phyloP scores from a whole-genome alignment of 2,329 filamentous ascomycete species.

The Canariomyces notabilis region DNA sequence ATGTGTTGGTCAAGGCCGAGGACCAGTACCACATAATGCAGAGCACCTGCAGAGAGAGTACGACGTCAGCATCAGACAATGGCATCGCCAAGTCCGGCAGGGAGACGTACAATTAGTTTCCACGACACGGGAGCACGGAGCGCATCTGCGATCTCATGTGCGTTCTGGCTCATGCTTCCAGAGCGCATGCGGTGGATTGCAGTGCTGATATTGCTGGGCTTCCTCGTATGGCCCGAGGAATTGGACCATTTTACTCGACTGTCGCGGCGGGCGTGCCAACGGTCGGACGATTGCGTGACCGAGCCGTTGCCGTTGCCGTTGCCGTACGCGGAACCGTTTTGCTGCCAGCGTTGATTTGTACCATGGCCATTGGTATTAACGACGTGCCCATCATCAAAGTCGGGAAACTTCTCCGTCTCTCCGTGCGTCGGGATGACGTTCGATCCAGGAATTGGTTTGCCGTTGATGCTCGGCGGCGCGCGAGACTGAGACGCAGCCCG shows the following conservation, averaged over 20 bases:
- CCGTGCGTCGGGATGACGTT: conserved; percentile 24
- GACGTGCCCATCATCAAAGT: conserved; percentile 40
- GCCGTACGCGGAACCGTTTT: conserved; percentile 26
- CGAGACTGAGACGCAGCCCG: conserved; percentile 33
- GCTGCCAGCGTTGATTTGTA: conserved; percentile 24
- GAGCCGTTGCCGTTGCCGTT: conserved; percentile 25
- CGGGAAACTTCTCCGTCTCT: conserved; percentile 54
- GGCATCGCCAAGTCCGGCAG: not conserved
- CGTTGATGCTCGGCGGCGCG: conserved; percentile 24
- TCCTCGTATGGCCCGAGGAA: conserved; percentile 56
- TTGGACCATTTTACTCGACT: conserved; percentile 34
- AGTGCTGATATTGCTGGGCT: conserved; percentile 86
- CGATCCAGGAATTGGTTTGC: conserved; percentile 25
- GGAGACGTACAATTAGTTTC: conserved; percentile 68
- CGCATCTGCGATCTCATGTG: conserved; percentile 86
- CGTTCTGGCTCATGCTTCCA: conserved; percentile 85
- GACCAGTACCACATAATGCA: conserved; percentile 93
- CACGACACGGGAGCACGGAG: conserved; percentile 86
- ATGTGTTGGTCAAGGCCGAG: conserved; percentile 93
- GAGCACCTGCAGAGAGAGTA: conserved; percentile 55
- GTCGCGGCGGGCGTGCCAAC: conserved; percentile 58
- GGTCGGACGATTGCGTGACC: conserved; percentile 34
- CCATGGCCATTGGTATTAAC: conserved; percentile 19
- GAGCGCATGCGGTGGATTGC: conserved; percentile 79
- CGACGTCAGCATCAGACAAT: conserved; percentile 24